Base-by-base conservation (phyloP, 345 rosid genomes). In the Sisymbrium irio region DNA sequence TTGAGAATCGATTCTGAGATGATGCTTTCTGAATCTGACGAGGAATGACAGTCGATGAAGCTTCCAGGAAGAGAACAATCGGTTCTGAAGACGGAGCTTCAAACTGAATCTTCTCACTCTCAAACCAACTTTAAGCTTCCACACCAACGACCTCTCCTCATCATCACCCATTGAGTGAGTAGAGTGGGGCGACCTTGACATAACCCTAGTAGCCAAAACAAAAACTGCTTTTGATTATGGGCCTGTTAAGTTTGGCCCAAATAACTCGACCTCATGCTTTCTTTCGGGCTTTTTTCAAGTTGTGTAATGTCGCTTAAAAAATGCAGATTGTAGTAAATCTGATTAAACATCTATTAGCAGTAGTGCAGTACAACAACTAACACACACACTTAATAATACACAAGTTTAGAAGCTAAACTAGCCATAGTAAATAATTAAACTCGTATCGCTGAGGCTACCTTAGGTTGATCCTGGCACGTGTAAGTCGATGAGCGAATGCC, bases 401-500 rank as follows among this genome's bases (percentile, higher is more conserved):
- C 22, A 14, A 47, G n/a, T n/a, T n/a, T n/a, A n/a, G n/a, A 19
- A 20, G 55, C 30, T 49, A 20, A 27, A 27, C 53, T 2, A 19
- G 22, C 25, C 6, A 7, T 49, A 49, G 20, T 6, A 19, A 14
- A 11, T 11, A 28, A n/a, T n/a, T n/a, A n/a, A n/a, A n/a, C n/a
- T n/a, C n/a, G n/a, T n/a, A n/a, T n/a, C n/a, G n/a, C n/a, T n/a
- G n/a, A n/a, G n/a, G n/a, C 20, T 51, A 51, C 25, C 56, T 25
- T 22, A 51, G 56, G 33, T 22, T 13, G 33, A 51, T 25, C 33
- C 33, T 25, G 44, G 44, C 72, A 74, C 72, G 66, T 74, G 77
- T 46, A 74, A 4, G 13, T 72, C 74, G 44, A 68, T 45, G 46
- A 83, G 71, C 5, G 73, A 77, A 5, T 82, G 82, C 41, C 91